Base-by-base conservation (phyloP, 2,329 filamentous ascomycete genomes). In the Botrytis elliptica region DNA sequence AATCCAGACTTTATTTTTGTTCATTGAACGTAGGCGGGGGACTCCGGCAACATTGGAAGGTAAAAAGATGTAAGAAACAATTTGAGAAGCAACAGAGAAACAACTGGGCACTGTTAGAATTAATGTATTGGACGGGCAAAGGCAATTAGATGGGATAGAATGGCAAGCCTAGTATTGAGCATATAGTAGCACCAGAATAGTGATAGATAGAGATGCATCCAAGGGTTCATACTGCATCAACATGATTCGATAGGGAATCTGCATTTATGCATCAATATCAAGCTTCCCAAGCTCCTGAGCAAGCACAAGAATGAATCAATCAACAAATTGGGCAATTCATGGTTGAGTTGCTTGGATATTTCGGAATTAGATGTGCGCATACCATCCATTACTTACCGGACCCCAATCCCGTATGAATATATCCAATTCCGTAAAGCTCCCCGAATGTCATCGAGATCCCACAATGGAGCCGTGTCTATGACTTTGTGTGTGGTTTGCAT, bases 11-110 rank as follows among this genome's bases (percentile, higher is more conserved):
- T 33, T 42, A 64, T 33, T 59, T 9, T 55, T 59, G 40, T 18
- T 69, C 38, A 60, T 12, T 69, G 64, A 40, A 68, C n/a, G 20
- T 46, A 46, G n/a, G 71, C 71, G 71, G 71, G 71, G 63, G 64
- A 69, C 64, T 72, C 71, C 71, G 71, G 42, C n/a, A 52, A 52
- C n/a, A n/a, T 63, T 63, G 36, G 6, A 63, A 63, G 14, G 60
- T 25, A 38, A n/a, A 38, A 18, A 40, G n/a, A 40, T 71, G 60
- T 38, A 44, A 65, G 60, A 65, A 29, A 44, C 12, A 16, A 22
- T 55, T 42, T 40, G n/a, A 52, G 46, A 57, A n/a, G 68, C 42
- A 36, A 46, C 14, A 66, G 64, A 69, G 66, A 57, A 57, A 57
- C 25, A 42, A 57, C 66, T 68, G 46, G 49, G 66, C 46, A 68